Base-by-base conservation (phyloP, 495 filamentous ascomycete species). In the Schizothecium vesticola region DNA sequence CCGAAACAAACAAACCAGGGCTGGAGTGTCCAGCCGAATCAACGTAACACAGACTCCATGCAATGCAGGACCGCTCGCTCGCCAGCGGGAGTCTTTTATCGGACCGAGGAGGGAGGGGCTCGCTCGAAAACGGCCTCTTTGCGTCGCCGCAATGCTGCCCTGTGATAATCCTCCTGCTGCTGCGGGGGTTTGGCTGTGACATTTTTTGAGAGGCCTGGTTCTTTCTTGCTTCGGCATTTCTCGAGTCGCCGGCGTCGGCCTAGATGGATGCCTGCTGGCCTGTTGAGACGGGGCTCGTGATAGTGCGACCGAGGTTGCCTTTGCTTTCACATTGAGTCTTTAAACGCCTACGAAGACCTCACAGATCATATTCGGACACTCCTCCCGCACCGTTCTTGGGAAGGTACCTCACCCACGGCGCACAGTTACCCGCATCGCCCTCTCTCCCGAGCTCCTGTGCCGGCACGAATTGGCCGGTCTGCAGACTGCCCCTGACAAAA, bases 401-500 rank as follows among this genome's bases (percentile, higher is more conserved):
- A 61, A 80, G 67, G 59, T 82, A 82, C 26, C 69, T 69, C 51
- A 82, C 75, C 61, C 75, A 71, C 0, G 71, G 56, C 9, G 74
- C 76, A 61, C 79, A 81, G 58, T 80, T 81, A 0, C 79, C 74
- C 1, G 73, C 72, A 28, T 78, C 73, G 16, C 72, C 80, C 64
- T 78, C 75, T 28, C 73, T 72, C 29, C 69, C 78, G 8, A 71
- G 60, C 31, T 80, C 77, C 67, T 73, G 68, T 2, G 78, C 78
- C 3, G 91, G 80, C 22, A 93, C 84, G 73, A 96, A 96, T 62
- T 86, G 79, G 25, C 92, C 93, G 7, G 84, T 89, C 74, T 92
- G 90, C 55, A 96, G 77, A 66, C 85, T 88, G 29, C 93, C 93
- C 62, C 86, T 85, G 12, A 96, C 86, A 71, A 94, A 90, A 80